phyloP scores from a whole-genome alignment of 2,329 filamentous ascomycete genomes.

The Claviceps digitariae region DNA sequence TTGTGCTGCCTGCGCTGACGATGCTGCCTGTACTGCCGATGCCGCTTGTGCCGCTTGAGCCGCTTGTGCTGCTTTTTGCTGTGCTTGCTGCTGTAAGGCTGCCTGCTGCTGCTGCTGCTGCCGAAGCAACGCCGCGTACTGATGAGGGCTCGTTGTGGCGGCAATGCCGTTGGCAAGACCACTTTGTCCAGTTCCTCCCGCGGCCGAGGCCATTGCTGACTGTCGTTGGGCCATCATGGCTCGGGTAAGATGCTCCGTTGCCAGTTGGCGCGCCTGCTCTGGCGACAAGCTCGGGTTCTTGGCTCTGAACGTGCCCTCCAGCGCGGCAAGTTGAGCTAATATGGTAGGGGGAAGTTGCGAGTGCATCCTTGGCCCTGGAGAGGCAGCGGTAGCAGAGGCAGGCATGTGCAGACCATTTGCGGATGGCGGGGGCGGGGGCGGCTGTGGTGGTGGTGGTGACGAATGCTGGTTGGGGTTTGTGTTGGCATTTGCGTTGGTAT shows the following conservation, averaged over 20 bases:
- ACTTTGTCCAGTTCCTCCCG: constrained; percentile 33
- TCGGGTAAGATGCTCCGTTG: constrained; percentile 34
- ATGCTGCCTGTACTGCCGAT: constrained; percentile 8
- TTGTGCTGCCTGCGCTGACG: constrained; percentile 11
- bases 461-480: constrained; percentile 22
- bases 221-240: constrained; percentile 35
- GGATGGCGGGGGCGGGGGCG: no score
- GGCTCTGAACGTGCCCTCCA: constrained; percentile 37
- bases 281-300: constrained; percentile 38
- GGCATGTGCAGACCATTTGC: constrained; percentile 33
- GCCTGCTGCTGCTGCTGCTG: constrained; percentile 41
- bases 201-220: constrained; percentile 41
- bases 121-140: constrained; percentile 44
- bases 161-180: constrained; percentile 35
- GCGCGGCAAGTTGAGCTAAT: constrained; percentile 33
- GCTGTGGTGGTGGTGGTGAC: constrained; percentile 33
- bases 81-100: constrained; percentile 16
- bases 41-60: constrained; percentile 13
- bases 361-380: constrained; percentile 28
- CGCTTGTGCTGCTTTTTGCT: constrained; percentile 15
- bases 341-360: constrained; percentile 33
- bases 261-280: constrained; percentile 36
- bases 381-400: constrained; percentile 26
- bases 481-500: background rate
- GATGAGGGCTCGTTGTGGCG: constrained; percentile 39